These are phyloP conservation scores for Ganoderma resinaceum DNA, from an alignment of 1,284 basidiomycete genomes.

Conservation along the genomic window DNA sequence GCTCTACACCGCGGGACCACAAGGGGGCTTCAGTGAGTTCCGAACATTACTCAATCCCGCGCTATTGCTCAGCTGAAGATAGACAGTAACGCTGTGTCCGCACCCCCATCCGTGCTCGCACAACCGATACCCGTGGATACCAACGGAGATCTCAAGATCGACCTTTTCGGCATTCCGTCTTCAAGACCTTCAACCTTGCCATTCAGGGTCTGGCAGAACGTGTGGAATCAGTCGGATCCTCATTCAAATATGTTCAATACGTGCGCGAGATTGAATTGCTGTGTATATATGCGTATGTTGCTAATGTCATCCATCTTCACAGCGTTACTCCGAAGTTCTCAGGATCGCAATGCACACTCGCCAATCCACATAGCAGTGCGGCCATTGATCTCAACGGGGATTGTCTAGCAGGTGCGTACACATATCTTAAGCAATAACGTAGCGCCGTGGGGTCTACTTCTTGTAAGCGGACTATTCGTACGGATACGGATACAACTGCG, in stretches of 20 bases:
- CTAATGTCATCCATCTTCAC: not conserved
- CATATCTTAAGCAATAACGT: not conserved
- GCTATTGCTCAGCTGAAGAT: not conserved
- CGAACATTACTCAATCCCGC: constrained; percentile 10
- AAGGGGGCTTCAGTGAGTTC: constrained; percentile 75
- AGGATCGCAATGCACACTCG: constrained; percentile 73
- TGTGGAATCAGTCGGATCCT: constrained; percentile 67
- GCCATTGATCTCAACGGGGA: constrained; percentile 97
- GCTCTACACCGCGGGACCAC: constrained; percentile 69
- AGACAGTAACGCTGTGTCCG: constrained; percentile 53
- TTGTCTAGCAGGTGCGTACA: constrained; percentile 82
- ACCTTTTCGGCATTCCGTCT: constrained; percentile 80
- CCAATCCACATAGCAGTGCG: constrained; percentile 93
- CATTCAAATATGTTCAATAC: constrained; percentile 63
- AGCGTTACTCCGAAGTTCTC: constrained; percentile 69
- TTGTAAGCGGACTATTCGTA: too few relatives aligned
- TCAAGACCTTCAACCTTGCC: constrained; percentile 45
- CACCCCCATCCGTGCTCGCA: constrained; percentile 70
- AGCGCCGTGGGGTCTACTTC: not conserved
- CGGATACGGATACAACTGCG: not conserved
- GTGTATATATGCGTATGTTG: constrained; percentile 11
- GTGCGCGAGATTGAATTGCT: constrained; percentile 48
- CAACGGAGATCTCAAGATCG: constrained; percentile 88
- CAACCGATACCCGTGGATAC: constrained; percentile 91
- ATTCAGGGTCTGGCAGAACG: constrained; percentile 79